phyloP scores from a whole-genome alignment of 2,329 filamentous ascomycete species.

The Alternaria arbusti region DNA sequence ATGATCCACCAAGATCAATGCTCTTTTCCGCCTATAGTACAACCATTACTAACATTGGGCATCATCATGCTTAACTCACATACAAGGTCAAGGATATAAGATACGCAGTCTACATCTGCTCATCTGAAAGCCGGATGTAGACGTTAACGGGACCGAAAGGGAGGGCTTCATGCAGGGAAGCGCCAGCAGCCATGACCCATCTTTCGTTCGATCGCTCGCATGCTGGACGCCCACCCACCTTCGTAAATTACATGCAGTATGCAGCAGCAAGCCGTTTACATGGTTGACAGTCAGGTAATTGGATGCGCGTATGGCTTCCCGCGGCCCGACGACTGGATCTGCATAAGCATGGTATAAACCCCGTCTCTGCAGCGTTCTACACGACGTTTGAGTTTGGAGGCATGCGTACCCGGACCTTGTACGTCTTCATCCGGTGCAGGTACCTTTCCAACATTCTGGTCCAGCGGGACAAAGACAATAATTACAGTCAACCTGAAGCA shows the following conservation, averaged over 20 bases:
- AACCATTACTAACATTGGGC: neutral
- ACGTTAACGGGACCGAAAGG: slow-evolving; percentile 6
- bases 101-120: neutral
- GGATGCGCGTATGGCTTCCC: slow-evolving; percentile 41
- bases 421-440: slow-evolving; percentile 46
- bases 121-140: slow-evolving; percentile 12
- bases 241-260: slow-evolving; percentile 32
- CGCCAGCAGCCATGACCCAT: slow-evolving; percentile 18
- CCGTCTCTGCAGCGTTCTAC: slow-evolving; percentile 35
- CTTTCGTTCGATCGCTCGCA: slow-evolving; percentile 38
- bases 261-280: slow-evolving; percentile 36
- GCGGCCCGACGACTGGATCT: slow-evolving; percentile 46
- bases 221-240: slow-evolving; percentile 33
- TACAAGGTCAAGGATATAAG: neutral
- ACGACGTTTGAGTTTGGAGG: slow-evolving; percentile 37
- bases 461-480: slow-evolving; percentile 39
- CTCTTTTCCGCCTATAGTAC: neutral
- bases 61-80: neutral
- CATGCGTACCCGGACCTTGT: slow-evolving; percentile 40
- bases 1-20: neutral
- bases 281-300: slow-evolving; percentile 23
- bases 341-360: slow-evolving; percentile 45
- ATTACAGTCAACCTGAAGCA: slow-evolving; percentile 36
- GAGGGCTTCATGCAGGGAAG: slow-evolving; percentile 29
- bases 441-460: slow-evolving; percentile 33